A percentile compares a stretch with the other conserved stretches of the same genome.
These are phyloP conservation scores for Ascoidea tarda DNA, from an alignment of 805 yeast species.

Conservation along the genomic window DNA sequence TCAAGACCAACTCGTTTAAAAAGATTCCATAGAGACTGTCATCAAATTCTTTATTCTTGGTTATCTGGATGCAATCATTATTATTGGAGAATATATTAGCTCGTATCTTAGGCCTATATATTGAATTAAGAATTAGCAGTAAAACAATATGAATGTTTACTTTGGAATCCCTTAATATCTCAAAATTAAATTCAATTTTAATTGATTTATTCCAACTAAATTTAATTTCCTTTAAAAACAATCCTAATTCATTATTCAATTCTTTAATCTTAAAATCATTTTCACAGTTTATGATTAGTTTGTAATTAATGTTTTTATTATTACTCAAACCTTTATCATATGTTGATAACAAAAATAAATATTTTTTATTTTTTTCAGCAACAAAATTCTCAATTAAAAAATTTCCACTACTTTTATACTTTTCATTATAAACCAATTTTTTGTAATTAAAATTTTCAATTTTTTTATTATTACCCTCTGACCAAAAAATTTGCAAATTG, in stretches of 20 bases:
- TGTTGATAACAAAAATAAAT: conserved; percentile 33
- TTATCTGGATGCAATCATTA: conserved; percentile 14
- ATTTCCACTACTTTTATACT: conserved; percentile 18
- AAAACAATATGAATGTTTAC: conserved; percentile 12
- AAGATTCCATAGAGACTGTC: conserved; percentile 30
- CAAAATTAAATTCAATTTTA: conserved; percentile 22
- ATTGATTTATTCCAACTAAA: conserved; percentile 27
- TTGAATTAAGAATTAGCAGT: not conserved
- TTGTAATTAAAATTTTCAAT: conserved; percentile 17
- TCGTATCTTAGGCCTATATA: conserved; percentile 30
- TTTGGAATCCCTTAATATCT: conserved; percentile 10
- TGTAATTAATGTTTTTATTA: conserved; percentile 16
- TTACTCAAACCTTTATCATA: conserved; percentile 18
- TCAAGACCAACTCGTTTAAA: conserved; percentile 16
- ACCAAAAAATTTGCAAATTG: conserved; percentile 31
- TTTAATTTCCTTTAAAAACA: conserved; percentile 16
- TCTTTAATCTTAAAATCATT: conserved; percentile 1
- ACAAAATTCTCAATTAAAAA: conserved; percentile 12
- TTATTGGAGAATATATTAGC: conserved; percentile 25
- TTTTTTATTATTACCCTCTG: conserved; percentile 16
- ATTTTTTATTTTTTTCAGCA: conserved; percentile 21
- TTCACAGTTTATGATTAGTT: conserved; percentile 18
- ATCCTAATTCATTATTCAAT: conserved; percentile 14
- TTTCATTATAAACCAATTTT: conserved; percentile 21
- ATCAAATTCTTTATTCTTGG: conserved; percentile 25